A percentile compares a stretch with the other conserved stretches of the same genome.
phyloP scores from a whole-genome alignment of 2,329 filamentous ascomycete genomes.

The Ceratocystis colombiana region DNA sequence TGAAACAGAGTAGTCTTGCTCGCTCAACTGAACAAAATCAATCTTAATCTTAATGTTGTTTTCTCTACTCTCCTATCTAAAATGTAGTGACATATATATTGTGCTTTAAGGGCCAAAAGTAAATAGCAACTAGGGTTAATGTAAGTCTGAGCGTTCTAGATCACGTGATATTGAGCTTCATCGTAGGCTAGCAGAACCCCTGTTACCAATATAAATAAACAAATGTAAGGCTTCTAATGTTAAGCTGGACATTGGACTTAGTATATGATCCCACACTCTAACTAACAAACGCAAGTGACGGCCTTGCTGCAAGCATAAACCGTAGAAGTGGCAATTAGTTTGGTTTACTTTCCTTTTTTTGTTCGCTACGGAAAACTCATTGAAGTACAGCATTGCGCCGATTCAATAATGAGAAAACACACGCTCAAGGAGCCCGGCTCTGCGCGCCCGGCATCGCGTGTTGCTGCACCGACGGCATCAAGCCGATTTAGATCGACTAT shows the following conservation, averaged over 20 bases:
- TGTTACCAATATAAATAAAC: neutral
- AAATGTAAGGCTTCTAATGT: neutral
- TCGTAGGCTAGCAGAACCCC: neutral
- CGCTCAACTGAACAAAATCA: neutral
- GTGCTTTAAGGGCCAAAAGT: neutral
- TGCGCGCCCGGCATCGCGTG: conserved; percentile 24
- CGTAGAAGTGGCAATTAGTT: too few relatives aligned
- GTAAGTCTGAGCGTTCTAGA: neutral
- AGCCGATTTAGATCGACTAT: conserved; percentile 23
- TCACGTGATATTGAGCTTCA: neutral
- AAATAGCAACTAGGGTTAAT: neutral
- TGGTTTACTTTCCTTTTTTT: neutral
- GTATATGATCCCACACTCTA: too few relatives aligned
- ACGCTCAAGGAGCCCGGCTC: conserved; percentile 21
- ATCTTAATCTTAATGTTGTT: conserved; percentile 8
- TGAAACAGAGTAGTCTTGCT: neutral
- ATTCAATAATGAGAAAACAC: conserved; percentile 20
- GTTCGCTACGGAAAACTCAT: neutral
- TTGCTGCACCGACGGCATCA: conserved; percentile 20
- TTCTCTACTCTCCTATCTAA: neutral
- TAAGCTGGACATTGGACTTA: neutral
- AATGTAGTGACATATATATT: neutral
- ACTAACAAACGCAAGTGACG: too few relatives aligned
- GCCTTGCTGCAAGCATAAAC: too few relatives aligned
- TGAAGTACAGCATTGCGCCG: neutral